phyloP scores from a whole-genome alignment of 345 rosid species.

The Erodium maritimum region DNA sequence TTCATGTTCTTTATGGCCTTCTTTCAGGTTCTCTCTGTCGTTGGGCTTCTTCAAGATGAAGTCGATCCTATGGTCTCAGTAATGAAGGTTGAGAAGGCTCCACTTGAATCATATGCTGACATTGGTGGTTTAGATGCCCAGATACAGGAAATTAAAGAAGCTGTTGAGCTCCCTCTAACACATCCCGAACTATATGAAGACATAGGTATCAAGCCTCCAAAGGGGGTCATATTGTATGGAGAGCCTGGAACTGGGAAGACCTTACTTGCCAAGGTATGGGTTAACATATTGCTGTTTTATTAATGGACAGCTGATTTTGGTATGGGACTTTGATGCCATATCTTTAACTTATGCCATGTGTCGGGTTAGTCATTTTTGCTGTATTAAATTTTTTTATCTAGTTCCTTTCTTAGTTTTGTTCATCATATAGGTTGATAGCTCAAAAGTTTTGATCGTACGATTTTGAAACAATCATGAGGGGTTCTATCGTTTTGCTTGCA shows the following conservation, averaged over 20 bases:
- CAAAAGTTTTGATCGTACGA: neutral
- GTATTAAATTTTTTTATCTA: neutral
- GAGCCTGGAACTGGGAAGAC: constrained; percentile 99
- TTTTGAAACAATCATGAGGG: neutral
- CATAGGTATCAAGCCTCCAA: constrained; percentile 96
- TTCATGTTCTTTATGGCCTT: neutral
- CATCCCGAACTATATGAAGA: constrained; percentile 99
- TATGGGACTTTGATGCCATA: too few relatives aligned
- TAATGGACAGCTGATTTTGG: too few relatives aligned
- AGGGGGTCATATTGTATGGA: constrained; percentile 97
- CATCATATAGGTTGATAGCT: neutral
- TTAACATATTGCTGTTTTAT: neutral
- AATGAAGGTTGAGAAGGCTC: constrained; percentile 99
- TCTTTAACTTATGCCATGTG: neutral
- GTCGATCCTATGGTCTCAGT: constrained; percentile 99
- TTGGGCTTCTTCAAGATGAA: constrained; percentile 93
- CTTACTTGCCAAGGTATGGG: constrained; percentile 79
- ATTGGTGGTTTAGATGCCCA: constrained; percentile 99
- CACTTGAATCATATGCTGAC: constrained; percentile 92
- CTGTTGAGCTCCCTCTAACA: constrained; percentile 95
- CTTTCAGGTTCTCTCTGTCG: constrained; percentile 77
- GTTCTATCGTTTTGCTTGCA: neutral
- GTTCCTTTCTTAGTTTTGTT: neutral
- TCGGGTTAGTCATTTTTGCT: neutral
- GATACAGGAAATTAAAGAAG: constrained; percentile 98